These are phyloP conservation scores for Coleophoma crateriformis DNA, from an alignment of 2,329 filamentous ascomycete genomes.

Conservation along the genomic window DNA sequence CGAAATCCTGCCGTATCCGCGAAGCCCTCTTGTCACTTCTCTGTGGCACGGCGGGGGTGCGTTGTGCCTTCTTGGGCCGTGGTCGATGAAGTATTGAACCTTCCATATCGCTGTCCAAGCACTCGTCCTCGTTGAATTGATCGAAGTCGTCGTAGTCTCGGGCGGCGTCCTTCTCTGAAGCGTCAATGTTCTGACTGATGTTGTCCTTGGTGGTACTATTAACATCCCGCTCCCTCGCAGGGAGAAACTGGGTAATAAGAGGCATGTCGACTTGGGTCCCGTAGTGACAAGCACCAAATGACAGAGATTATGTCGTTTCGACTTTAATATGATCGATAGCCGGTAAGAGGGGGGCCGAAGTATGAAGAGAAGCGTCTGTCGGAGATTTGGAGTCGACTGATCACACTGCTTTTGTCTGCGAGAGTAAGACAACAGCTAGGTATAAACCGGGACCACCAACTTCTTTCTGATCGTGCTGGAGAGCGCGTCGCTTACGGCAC, in stretches of 20 bases:
- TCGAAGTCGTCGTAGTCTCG: slow-evolving; percentile 15
- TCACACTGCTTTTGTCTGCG: background rate
- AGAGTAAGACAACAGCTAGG: too few species aligned
- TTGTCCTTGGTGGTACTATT: slow-evolving; percentile 1
- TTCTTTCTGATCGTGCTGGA: too few species aligned
- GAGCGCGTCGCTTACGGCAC: too few species aligned
- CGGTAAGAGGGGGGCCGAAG: background rate
- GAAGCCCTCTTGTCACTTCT: slow-evolving; percentile 20
- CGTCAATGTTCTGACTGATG: slow-evolving; percentile 1
- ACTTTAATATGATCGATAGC: slow-evolving; percentile 1
- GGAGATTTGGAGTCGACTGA: background rate
- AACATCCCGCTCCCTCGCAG: slow-evolving; percentile 10
- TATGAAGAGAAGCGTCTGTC: background rate
- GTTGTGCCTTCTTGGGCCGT: slow-evolving; percentile 14
- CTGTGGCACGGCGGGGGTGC: slow-evolving; percentile 16
- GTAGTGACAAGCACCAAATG: background rate
- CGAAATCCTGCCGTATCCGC: slow-evolving; percentile 17
- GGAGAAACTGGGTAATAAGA: slow-evolving; percentile 17
- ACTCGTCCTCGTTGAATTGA: slow-evolving; percentile 14
- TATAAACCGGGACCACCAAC: too few species aligned
- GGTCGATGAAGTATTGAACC: slow-evolving; percentile 16
- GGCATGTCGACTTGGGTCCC: slow-evolving; percentile 10
- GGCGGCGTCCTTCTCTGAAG: slow-evolving; percentile 7
- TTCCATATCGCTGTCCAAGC: slow-evolving; percentile 22
- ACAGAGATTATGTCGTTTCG: slow-evolving; percentile 1